Base-by-base conservation (phyloP, 208 protist genomes). In the Leishmania tarentolae region DNA sequence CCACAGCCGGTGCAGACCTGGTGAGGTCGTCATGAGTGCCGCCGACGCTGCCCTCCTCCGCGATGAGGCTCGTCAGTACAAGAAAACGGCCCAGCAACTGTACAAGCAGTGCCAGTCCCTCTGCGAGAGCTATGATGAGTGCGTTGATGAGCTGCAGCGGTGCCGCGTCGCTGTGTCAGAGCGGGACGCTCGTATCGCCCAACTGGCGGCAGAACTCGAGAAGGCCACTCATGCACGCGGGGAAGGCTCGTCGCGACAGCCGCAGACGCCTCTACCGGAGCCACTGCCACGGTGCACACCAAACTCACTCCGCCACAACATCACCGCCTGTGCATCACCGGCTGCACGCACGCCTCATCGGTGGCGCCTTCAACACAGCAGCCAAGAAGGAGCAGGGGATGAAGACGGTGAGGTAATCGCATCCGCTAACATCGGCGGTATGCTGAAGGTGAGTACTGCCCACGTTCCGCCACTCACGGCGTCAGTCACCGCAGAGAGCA, bases 41-140 rank as follows among this genome's bases (percentile, higher is more conserved):
- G 31, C 52, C 17, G 72, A 56, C 31, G 72, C 44, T 46, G 47
- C 44, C 28, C 72, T 28, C 52, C 78, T 86, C 59, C 61, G 78
- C 3, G 63, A 42, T 17, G 87, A 87, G 65, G 82, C 82, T 66
- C 79, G 81, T 56, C 73, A 76, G 44, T 95, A 95, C 83, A 87
- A 90, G 73, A 46, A 63, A 5, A 87, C 78, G 52, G 87, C 90
- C 21, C 75, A 88, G 31, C 79, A 93, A 42, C 86, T 94, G 11
- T 87, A 89, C 76, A 79, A 69, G 76, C 90, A 94, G 81, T 94
- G 87, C 83, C 81, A 82, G 40, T 81, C 83, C 19, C 82, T 96
- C 13, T 93, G 88, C 73, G 83, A 87, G 73, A 81, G 88, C 75
- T 96, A 93, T 83, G 85, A 92, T 77, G 86, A 82, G 31, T 90